These are phyloP conservation scores for Lactarius quietus DNA, from an alignment of 768 basidiomycete genomes.

Conservation along the genomic window DNA sequence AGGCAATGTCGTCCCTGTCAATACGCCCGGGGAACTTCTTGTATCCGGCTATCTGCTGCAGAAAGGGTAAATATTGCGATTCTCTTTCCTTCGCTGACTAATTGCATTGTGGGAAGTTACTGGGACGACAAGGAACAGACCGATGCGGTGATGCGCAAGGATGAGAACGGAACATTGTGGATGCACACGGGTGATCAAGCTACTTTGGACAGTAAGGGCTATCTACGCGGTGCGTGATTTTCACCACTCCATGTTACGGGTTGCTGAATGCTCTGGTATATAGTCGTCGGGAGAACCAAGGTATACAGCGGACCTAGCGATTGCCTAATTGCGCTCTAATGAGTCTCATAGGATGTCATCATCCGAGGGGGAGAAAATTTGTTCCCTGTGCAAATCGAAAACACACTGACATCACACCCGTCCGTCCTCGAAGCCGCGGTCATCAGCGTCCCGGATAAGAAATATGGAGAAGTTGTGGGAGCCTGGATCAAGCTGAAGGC, in stretches of 20 bases:
- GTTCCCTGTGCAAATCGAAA: slow-evolving; percentile 83
- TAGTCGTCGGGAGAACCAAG: slow-evolving; percentile 80
- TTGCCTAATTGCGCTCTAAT: neutral
- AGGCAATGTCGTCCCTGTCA: slow-evolving; percentile 64
- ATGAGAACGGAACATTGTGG: slow-evolving; percentile 59
- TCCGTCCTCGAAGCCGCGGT: slow-evolving; percentile 68
- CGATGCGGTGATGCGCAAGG: slow-evolving; percentile 48
- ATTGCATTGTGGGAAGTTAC: slow-evolving; percentile 48
- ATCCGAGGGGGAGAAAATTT: slow-evolving; percentile 89
- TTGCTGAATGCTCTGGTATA: neutral
- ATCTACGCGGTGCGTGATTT: slow-evolving; percentile 55
- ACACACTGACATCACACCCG: slow-evolving; percentile 53
- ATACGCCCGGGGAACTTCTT: slow-evolving; percentile 70
- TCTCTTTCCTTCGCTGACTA: slow-evolving; percentile 1
- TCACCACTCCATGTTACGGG: neutral
- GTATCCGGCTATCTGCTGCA: slow-evolving; percentile 76
- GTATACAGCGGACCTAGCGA: slow-evolving; percentile 34
- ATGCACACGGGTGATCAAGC: slow-evolving; percentile 84
- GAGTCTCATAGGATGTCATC: slow-evolving; percentile 59
- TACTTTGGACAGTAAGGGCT: slow-evolving; percentile 78
- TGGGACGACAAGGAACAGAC: slow-evolving; percentile 76
- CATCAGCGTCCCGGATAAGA: slow-evolving; percentile 63
- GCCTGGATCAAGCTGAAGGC: slow-evolving; percentile 60
- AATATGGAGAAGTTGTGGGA: slow-evolving; percentile 77
- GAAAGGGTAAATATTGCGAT: slow-evolving; percentile 53